Percentiles rank a stretch among this genome's conserved stretches.
Conservation (phyloP, 129 eudicot species). For the Flaveria sonorensis region DNA sequence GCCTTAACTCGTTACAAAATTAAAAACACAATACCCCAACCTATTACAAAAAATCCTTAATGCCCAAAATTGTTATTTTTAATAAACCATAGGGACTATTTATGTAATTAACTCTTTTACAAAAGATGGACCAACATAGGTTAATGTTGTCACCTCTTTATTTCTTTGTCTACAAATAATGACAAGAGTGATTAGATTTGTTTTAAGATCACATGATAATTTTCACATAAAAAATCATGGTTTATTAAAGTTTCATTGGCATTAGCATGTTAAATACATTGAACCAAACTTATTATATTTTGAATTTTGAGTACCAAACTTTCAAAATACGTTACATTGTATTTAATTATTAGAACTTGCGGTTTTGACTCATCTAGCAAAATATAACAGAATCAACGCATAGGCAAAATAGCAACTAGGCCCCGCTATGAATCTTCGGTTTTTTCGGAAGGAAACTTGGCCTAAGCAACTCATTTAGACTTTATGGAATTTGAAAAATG, state of each 20-base stretch:
- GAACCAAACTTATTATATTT: not conserved
- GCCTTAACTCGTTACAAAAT: too few species aligned
- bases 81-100: too few species aligned
- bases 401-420: not conserved
- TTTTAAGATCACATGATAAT: not conserved
- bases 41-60: too few species aligned
- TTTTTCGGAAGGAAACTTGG: not conserved
- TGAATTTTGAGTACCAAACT: not conserved
- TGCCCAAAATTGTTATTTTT: too few species aligned
- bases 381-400: not conserved
- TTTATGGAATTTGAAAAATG: not conserved
- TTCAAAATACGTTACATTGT: not conserved
- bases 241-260: not conserved
- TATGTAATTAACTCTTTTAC: too few species aligned
- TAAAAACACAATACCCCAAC: too few species aligned
- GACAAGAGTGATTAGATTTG: not conserved
- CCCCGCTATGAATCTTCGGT: not conserved
- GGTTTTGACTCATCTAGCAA: not conserved
- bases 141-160: not conserved
- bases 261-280: not conserved
- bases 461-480: not conserved
- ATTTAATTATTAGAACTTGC: not conserved
- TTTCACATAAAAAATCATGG: not conserved
- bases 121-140: not conserved
- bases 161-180: not conserved